phyloP scores from a whole-genome alignment of 495 filamentous ascomycete species.

The Penicillium angulare region DNA sequence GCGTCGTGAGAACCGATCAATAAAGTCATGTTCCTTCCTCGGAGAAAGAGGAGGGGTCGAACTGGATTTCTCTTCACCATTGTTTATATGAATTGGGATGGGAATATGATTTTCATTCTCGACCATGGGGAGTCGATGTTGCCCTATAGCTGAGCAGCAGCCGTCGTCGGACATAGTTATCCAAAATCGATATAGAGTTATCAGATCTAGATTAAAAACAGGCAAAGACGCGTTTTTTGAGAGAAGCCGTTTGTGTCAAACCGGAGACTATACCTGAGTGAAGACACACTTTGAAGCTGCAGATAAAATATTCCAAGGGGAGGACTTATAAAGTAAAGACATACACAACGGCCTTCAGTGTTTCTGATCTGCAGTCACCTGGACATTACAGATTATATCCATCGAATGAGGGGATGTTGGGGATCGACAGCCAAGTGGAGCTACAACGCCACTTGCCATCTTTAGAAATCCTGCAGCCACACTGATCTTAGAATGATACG shows the following conservation, averaged over 20 bases:
- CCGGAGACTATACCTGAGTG: neutral
- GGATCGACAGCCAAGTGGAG: neutral
- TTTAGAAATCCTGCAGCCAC: neutral
- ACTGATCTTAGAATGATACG: too few species aligned
- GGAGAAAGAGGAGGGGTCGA: slow-evolving; percentile 3
- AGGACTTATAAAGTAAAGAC: neutral
- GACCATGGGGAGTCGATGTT: neutral
- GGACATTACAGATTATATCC: neutral
- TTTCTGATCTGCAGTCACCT: neutral
- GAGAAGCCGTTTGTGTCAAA: neutral
- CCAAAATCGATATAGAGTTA: neutral
- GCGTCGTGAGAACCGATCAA: slow-evolving; percentile 29
- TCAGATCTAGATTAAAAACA: neutral
- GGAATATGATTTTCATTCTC: slow-evolving; percentile 3
- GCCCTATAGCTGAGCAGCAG: neutral
- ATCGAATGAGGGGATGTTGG: neutral
- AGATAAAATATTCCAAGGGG: neutral
- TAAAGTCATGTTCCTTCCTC: slow-evolving; percentile 29
- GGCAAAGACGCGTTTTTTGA: neutral
- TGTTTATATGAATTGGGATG: slow-evolving; percentile 16
- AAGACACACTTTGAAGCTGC: neutral
- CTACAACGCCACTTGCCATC: neutral
- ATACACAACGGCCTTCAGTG: neutral
- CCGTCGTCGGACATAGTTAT: neutral
- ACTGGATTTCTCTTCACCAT: slow-evolving; percentile 10